phyloP scores from a whole-genome alignment of 2,329 filamentous ascomycete genomes.

The Cercospora brassicicola region DNA sequence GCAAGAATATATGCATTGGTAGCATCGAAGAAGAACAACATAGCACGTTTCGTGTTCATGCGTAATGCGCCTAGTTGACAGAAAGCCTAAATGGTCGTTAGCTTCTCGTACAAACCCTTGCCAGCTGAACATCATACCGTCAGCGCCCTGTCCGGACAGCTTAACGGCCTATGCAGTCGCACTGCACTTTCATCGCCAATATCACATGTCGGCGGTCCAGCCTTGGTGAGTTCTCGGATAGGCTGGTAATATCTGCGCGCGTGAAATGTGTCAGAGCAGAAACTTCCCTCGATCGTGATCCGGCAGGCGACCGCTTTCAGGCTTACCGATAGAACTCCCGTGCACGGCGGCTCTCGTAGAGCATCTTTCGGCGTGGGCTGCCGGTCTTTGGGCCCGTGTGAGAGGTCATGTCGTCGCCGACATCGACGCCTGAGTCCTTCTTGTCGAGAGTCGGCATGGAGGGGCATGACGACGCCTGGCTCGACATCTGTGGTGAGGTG shows the following conservation, averaged over 20 bases:
- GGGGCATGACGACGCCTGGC: conserved; percentile 9
- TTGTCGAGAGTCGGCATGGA: conserved; percentile 13
- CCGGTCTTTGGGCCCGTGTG: conserved; percentile 10
- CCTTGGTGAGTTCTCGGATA: conserved; percentile 31
- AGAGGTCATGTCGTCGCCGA: conserved; percentile 19
- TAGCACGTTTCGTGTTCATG: conserved; percentile 50
- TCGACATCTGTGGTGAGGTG: conserved; percentile 8
- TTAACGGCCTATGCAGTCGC: conserved; percentile 30
- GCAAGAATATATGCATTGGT: conserved; percentile 55
- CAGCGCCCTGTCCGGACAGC: conserved; percentile 36
- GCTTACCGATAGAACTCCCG: conserved; percentile 37
- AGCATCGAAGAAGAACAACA: conserved; percentile 56
- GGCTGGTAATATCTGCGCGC: conserved; percentile 33
- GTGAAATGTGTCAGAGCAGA: conserved; percentile 7
- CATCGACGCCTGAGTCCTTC: conserved; percentile 14
- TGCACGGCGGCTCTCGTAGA: conserved; percentile 34
- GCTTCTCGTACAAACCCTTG: background rate
- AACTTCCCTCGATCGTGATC: conserved; percentile 1
- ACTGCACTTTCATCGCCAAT: conserved; percentile 28
- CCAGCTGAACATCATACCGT: conserved; percentile 1
- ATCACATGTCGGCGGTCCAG: conserved; percentile 32
- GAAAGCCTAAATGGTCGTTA: conserved; percentile 41
- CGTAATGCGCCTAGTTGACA: conserved; percentile 56
- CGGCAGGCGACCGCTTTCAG: background rate
- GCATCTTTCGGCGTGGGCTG: conserved; percentile 20